Conservation (phyloP, 257 asterid genomes). For the Nicotiana otophora region DNA sequence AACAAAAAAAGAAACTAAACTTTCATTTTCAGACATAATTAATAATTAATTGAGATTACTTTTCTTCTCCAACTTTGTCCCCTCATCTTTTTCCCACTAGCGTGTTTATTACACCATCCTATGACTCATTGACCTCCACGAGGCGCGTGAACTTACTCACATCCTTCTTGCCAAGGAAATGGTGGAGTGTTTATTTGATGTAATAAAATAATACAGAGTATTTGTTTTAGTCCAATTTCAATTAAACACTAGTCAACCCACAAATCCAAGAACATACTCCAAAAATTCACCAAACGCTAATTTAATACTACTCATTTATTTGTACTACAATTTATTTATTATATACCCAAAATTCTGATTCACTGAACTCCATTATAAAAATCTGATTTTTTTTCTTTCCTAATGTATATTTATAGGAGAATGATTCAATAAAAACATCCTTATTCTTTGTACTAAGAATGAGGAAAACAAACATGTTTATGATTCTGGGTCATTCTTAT, state of each 20-base stretch:
- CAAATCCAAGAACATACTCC: slow-evolving; percentile 21
- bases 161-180: not conserved
- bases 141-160: not conserved
- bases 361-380: not conserved
- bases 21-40: not conserved
- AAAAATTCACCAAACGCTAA: slow-evolving; percentile 15
- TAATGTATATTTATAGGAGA: slow-evolving; percentile 5
- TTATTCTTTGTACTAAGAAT: not conserved
- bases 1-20: not conserved
- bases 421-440: not conserved
- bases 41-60: not conserved
- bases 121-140: not conserved
- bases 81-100: not conserved
- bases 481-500: slow-evolving; percentile 35
- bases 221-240: not conserved
- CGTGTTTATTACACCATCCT: not conserved
- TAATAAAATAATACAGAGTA: not conserved
- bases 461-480: not conserved
- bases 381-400: not conserved
- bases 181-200: not conserved
- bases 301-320: not conserved
- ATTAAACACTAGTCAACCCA: slow-evolving; percentile 22
- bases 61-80: not conserved
- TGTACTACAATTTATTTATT: not conserved
- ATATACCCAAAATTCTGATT: not conserved